Conservation (phyloP, 2,329 filamentous ascomycete genomes). For the Elsinoe arachidis region DNA sequence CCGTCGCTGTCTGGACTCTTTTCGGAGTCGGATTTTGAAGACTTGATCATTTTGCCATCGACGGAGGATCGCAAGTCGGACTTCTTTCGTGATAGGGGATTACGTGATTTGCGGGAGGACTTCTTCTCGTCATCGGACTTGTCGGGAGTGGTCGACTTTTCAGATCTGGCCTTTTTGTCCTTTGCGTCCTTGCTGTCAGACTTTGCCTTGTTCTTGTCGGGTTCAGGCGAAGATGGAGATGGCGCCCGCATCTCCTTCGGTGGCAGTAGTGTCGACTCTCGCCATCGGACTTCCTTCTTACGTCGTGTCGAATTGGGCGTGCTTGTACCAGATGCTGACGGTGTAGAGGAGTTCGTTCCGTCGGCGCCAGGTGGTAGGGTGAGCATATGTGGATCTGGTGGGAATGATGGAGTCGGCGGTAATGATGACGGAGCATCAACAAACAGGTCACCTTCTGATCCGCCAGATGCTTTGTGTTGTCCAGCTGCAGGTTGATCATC, state of each 20-base stretch:
- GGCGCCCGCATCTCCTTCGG: slow-evolving; percentile 2
- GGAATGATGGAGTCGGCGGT: not conserved
- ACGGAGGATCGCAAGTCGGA: not conserved
- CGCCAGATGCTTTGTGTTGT: not conserved
- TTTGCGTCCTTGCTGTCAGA: slow-evolving; percentile 20
- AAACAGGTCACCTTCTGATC: not conserved
- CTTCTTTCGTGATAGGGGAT: not conserved
- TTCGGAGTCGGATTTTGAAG: not conserved
- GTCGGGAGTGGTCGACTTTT: no score
- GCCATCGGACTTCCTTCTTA: slow-evolving; percentile 10
- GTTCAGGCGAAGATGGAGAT: not conserved
- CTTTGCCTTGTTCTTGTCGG: slow-evolving; percentile 36
- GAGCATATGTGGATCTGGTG: not conserved
- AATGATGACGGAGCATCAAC: not conserved
- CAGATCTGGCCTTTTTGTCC: slow-evolving; percentile 21
- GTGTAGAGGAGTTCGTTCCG: not conserved
- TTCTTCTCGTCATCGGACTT: slow-evolving; percentile 18
- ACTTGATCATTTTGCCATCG: slow-evolving; percentile 4
- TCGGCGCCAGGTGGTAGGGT: not conserved
- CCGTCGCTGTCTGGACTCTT: not conserved
- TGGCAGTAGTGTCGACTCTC: slow-evolving; percentile 7
- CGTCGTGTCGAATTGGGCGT: slow-evolving; percentile 1
- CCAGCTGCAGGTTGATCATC: not conserved
- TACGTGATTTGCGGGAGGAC: not conserved
- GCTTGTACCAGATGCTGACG: not conserved